These are phyloP conservation scores for Fomitopsis palustris DNA, from an alignment of 1,284 basidiomycete species.

Conservation along the genomic window DNA sequence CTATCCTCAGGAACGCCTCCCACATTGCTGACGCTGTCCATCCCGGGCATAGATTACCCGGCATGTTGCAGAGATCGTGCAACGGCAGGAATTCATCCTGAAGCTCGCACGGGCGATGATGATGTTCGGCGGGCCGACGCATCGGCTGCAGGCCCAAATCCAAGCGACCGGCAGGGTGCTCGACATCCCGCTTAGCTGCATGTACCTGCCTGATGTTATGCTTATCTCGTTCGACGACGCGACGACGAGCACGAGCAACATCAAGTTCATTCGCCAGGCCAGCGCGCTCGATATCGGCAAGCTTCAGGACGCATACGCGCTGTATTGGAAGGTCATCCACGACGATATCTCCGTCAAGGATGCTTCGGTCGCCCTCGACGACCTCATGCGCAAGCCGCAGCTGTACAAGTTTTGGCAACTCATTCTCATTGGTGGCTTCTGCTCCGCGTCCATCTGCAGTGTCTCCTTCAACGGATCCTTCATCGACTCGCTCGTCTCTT, in stretches of 20 bases:
- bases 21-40: background rate
- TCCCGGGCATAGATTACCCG: constrained; percentile 67
- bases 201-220: constrained; percentile 86
- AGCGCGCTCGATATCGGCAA: constrained; percentile 77
- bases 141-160: constrained; percentile 85
- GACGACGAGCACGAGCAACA: constrained; percentile 80
- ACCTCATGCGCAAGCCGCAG: constrained; percentile 68
- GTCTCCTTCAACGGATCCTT: constrained; percentile 76
- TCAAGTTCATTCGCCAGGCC: constrained; percentile 81
- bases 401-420: constrained; percentile 66
- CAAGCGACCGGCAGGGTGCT: constrained; percentile 84
- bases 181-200: constrained; percentile 80
- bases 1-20: background rate
- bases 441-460: constrained; percentile 76
- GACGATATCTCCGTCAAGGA: constrained; percentile 82
- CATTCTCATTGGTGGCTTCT: constrained; percentile 78
- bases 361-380: constrained; percentile 71
- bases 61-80: constrained; percentile 84
- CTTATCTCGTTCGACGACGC: constrained; percentile 82
- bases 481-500: constrained; percentile 73
- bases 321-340: constrained; percentile 90
- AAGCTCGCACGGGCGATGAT: constrained; percentile 89
- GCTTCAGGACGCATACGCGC: constrained; percentile 68
- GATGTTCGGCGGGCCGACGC: constrained; percentile 94
- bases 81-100: constrained; percentile 87